Percentiles rank a stretch among this genome's conserved stretches.
phyloP scores from a whole-genome alignment of 2,329 filamentous ascomycete species.

The Escovopsis sp. region DNA sequence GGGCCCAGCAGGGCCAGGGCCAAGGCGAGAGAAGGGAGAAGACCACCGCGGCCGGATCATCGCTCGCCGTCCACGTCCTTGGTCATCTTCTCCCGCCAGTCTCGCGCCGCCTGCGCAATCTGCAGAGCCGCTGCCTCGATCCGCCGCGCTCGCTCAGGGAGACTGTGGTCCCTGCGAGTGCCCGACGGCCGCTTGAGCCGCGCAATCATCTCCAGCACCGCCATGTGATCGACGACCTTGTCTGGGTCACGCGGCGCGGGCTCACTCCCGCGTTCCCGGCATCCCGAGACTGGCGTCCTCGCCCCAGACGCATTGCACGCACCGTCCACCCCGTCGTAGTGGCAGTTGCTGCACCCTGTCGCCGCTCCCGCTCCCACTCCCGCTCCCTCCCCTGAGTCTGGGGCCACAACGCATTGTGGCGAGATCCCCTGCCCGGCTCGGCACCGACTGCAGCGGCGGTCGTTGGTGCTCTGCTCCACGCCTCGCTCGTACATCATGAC shows the following conservation, averaged over 20 bases:
- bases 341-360: conserved; percentile 12
- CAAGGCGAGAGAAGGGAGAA: too few relatives aligned
- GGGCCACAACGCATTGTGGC: conserved; percentile 11
- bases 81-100: conserved; percentile 12
- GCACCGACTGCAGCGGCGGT: conserved; percentile 10
- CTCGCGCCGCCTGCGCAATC: conserved; percentile 12
- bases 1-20: too few relatives aligned
- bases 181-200: conserved; percentile 9
- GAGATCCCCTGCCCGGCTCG: conserved; percentile 11
- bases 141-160: conserved; percentile 9
- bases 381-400: conserved; percentile 5
- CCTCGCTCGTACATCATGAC: conserved; percentile 14
- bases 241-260: conserved; percentile 8
- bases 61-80: conserved; percentile 1
- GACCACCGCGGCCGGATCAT: neutral
- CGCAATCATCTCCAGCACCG: conserved; percentile 14
- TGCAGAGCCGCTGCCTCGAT: conserved; percentile 13
- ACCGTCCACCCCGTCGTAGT: conserved; percentile 8
- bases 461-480: conserved; percentile 5
- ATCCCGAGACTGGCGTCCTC: conserved; percentile 5
- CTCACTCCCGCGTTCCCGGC: conserved; percentile 4
- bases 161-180: conserved; percentile 8
- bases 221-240: conserved; percentile 12
- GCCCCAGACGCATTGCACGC: conserved; percentile 4
- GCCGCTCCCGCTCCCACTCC: conserved; percentile 4